Base-by-base conservation (phyloP, 2,329 filamentous ascomycete species). In the Pseudogymnoascus sp. region DNA sequence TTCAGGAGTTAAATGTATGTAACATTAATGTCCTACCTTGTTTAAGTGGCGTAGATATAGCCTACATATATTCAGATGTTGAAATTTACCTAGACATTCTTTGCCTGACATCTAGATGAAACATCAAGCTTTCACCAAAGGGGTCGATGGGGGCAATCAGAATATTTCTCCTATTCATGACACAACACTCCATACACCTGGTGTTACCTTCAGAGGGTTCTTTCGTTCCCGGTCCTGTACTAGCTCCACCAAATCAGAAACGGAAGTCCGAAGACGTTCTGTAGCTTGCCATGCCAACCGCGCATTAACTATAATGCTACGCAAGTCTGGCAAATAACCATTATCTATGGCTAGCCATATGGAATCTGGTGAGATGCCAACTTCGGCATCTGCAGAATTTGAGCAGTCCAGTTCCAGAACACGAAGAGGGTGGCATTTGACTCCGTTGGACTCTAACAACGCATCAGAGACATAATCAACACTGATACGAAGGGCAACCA, bases 361-460 rank as follows among this genome's bases (percentile, higher is more conserved):
- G 6, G 59, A 56, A 6, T 44, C 47, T 0, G 72, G 63, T 33
- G 50, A 65, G 23, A 72, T 63, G 14, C 64, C 66, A 2, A 73
- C 66, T 12, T 73, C 70, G 16, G 67, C 62, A 11, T 63, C 67
- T 0, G 71, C 69, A 14, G 65, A 66, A 3, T 67, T 66, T 16
- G 69, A 70, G 40, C 71, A 73, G 61, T 73, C 72, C 7, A 74
- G 59, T 63, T 73, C 72, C n/a, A 74, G 56, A 28, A 72, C 71
- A 7, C 63, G 65, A 10, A 73, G 60, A 3, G 71, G 67, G 61
- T 72, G 70, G 4, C 44, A 28, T 12, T 61, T 12, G 2, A 65
- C 64, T 16, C 65, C 40, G 25, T 65, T 63, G 10, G 59, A 25
- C 12, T 66, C 50, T 50, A 74, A 71, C 14, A 73, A 56, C 0